These are phyloP conservation scores for Fusarium foetens DNA, from an alignment of 2,329 filamentous ascomycete genomes.

Conservation along the genomic window DNA sequence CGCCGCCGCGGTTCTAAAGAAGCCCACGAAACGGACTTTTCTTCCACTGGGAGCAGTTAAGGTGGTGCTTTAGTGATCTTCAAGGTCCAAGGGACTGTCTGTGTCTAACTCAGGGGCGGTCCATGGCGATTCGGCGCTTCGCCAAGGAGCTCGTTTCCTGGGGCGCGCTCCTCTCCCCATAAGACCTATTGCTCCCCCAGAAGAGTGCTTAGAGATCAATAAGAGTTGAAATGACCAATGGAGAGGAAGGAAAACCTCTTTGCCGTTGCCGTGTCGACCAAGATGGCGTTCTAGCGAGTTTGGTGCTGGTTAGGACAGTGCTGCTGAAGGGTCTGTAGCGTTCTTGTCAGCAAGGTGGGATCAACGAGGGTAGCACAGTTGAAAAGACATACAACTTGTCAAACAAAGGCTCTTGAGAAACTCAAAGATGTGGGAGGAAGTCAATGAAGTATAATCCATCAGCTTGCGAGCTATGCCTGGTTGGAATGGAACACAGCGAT, in stretches of 20 bases:
- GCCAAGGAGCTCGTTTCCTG: not conserved
- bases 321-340: not conserved
- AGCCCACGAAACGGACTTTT: not conserved
- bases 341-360: not conserved
- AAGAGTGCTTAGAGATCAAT: not conserved
- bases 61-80: fast-evolving
- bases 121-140: not conserved
- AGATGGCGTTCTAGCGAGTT: not conserved
- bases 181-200: no score
- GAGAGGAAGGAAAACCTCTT: fast-evolving
- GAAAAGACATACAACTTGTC: fast-evolving
- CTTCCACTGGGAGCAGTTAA: fast-evolving
- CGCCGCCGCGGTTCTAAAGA: not conserved
- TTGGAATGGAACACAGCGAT: not conserved
- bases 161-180: not conserved
- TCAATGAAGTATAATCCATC: fast-evolving
- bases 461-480: not conserved
- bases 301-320: not conserved
- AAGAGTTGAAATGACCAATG: not conserved
- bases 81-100: not conserved
- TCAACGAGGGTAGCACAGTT: no score
- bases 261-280: not conserved
- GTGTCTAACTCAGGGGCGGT: no score
- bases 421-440: fast-evolving
- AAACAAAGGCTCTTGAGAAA: not conserved